Percentiles rank a stretch among this genome's conserved stretches.
phyloP scores from a whole-genome alignment of 148 eudicot genomes.

The Gaultheria prostrata region DNA sequence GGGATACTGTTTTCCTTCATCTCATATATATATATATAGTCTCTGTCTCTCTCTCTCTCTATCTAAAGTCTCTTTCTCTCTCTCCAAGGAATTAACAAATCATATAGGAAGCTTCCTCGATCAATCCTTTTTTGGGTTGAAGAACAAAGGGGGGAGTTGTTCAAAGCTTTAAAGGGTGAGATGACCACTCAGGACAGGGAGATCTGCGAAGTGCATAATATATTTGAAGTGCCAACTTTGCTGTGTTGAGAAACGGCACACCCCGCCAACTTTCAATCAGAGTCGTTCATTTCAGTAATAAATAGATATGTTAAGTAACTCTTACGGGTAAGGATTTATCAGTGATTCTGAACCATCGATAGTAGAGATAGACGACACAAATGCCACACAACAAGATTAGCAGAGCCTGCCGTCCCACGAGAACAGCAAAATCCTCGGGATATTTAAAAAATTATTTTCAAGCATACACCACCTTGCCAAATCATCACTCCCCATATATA shows the following conservation, averaged over 20 bases:
- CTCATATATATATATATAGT: background rate
- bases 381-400: too few relatives aligned
- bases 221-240: too few relatives aligned
- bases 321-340: too few relatives aligned
- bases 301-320: too few relatives aligned
- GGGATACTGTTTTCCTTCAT: background rate
- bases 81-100: background rate
- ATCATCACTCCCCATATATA: background rate
- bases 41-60: background rate
- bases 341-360: too few relatives aligned
- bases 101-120: slow-evolving; percentile 3
- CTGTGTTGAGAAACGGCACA: too few relatives aligned
- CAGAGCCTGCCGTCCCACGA: too few relatives aligned
- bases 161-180: background rate
- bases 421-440: too few relatives aligned
- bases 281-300: too few relatives aligned
- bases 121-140: background rate
- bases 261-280: fast-evolving
- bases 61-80: background rate
- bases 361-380: too few relatives aligned
- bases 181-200: background rate
- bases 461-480: background rate
- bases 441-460: background rate
- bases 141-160: background rate
- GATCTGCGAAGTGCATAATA: too few relatives aligned